These are phyloP conservation scores for Penicillium bialowiezense DNA, from an alignment of 495 filamentous ascomycete species.

Conservation along the genomic window DNA sequence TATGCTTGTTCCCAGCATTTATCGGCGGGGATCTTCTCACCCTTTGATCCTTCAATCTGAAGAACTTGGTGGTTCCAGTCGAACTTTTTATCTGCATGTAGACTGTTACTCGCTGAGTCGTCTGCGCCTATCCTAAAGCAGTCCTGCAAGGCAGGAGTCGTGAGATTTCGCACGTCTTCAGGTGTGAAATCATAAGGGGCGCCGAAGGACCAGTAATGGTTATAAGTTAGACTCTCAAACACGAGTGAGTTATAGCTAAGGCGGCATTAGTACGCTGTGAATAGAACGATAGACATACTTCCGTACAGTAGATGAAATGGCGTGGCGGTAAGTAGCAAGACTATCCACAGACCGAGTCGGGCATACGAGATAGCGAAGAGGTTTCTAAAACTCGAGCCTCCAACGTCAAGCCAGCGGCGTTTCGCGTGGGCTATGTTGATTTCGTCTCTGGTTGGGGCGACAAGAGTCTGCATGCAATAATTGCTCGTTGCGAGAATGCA, in stretches of 20 bases:
- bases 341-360: slow-evolving; percentile 12
- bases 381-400: slow-evolving; percentile 15
- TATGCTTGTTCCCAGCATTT: too few species aligned
- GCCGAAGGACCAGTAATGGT: too few species aligned
- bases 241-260: slow-evolving; percentile 19
- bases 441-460: slow-evolving; percentile 25
- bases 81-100: too few species aligned
- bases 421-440: slow-evolving; percentile 16
- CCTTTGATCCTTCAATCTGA: too few species aligned
- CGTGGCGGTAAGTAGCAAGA: slow-evolving; percentile 15
- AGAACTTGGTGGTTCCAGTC: too few species aligned
- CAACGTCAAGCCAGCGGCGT: slow-evolving; percentile 25
- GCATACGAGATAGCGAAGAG: slow-evolving; percentile 3
- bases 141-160: slow-evolving; percentile 5
- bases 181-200: slow-evolving; percentile 8
- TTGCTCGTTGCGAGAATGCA: slow-evolving; percentile 29
- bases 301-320: slow-evolving; percentile 27
- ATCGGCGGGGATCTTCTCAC: too few species aligned
- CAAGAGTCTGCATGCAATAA: slow-evolving; percentile 40
- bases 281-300: too few species aligned
- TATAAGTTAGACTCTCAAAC: slow-evolving; percentile 1
- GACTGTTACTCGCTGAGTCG: too few species aligned
- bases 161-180: neutral
- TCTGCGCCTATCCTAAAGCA: too few species aligned
- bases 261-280: neutral